Conservation (phyloP, 495 filamentous ascomycete genomes). For the Neurospora sp. region DNA sequence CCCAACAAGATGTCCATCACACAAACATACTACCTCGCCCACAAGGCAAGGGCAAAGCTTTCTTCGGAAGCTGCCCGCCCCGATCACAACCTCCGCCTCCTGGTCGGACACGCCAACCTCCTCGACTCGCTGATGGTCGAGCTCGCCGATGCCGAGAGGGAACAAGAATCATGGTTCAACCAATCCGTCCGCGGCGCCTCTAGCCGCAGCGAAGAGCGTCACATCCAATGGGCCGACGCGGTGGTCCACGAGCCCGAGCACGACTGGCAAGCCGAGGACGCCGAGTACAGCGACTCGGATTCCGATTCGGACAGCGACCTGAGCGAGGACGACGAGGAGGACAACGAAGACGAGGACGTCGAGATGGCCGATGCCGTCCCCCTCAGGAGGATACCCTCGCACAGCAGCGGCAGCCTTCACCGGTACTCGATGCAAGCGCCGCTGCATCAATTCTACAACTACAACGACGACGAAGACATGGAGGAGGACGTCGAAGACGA, state of each 20-base stretch:
- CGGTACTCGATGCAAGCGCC: slow-evolving; percentile 6
- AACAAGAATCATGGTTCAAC: slow-evolving; percentile 98
- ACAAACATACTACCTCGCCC: slow-evolving; percentile 94
- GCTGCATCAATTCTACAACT: slow-evolving; percentile 3
- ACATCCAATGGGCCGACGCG: slow-evolving; percentile 82
- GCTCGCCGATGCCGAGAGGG: slow-evolving; percentile 84
- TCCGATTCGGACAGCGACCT: slow-evolving; percentile 24
- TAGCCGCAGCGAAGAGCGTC: slow-evolving; percentile 44
- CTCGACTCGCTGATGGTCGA: slow-evolving; percentile 94
- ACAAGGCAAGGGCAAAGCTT: slow-evolving; percentile 93
- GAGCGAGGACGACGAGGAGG: slow-evolving; percentile 19
- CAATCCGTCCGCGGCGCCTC: slow-evolving; percentile 74
- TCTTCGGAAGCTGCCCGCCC: slow-evolving; percentile 75
- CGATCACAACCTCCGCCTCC: slow-evolving; percentile 87
- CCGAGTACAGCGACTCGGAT: slow-evolving; percentile 40
- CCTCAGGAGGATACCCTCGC: slow-evolving; percentile 35
- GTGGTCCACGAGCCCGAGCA: slow-evolving; percentile 66
- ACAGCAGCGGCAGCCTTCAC: slow-evolving; percentile 13
- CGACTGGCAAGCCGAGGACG: slow-evolving; percentile 58
- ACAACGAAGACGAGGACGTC: slow-evolving; percentile 37
- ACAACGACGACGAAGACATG: slow-evolving; percentile 42
- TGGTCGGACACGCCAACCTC: slow-evolving; percentile 96
- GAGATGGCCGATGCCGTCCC: slow-evolving; percentile 44
- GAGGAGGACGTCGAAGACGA: slow-evolving; percentile 56
- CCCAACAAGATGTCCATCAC: slow-evolving; percentile 84